These are phyloP conservation scores for Clarireedia monteithiana DNA, from an alignment of 2,329 filamentous ascomycete genomes.

Conservation along the genomic window DNA sequence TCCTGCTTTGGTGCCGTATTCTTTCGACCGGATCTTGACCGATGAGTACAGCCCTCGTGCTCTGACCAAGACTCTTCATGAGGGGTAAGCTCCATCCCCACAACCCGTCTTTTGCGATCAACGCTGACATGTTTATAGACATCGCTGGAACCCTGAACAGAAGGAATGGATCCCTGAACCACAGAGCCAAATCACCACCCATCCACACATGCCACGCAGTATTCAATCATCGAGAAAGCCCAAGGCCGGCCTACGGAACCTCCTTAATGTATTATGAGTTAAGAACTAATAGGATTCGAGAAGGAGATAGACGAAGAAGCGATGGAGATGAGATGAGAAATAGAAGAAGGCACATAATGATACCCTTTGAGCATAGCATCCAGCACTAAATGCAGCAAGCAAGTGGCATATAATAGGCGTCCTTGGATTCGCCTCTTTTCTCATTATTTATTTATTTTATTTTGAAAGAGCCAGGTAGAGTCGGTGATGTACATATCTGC, in stretches of 20 bases:
- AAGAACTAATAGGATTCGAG: background rate
- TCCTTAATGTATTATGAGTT: constrained; percentile 15
- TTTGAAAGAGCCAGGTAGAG: too few relatives aligned
- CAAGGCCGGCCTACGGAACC: constrained; percentile 15
- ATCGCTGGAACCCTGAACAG: constrained; percentile 48
- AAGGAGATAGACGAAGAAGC: background rate
- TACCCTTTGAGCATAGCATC: background rate
- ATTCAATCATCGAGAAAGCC: constrained; percentile 13
- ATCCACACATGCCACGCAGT: constrained; percentile 20
- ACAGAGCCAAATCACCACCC: background rate
- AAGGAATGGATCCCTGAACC: constrained; percentile 45
- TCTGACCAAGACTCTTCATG: constrained; percentile 51
- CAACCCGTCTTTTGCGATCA: background rate
- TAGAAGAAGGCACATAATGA: background rate
- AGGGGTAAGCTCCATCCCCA: constrained; percentile 42
- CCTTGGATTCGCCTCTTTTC: too few relatives aligned
- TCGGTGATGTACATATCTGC: too few relatives aligned
- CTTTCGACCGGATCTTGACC: constrained; percentile 56
- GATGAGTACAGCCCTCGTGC: constrained; percentile 59
- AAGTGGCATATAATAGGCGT: too few relatives aligned
- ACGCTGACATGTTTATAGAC: constrained; percentile 34
- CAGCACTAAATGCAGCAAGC: background rate
- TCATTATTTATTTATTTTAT: too few relatives aligned
- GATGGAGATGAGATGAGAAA: background rate
- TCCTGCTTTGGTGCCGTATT: constrained; percentile 59